Conservation (phyloP, 345 rosid species). For the Eucalyptus fibrosa region DNA sequence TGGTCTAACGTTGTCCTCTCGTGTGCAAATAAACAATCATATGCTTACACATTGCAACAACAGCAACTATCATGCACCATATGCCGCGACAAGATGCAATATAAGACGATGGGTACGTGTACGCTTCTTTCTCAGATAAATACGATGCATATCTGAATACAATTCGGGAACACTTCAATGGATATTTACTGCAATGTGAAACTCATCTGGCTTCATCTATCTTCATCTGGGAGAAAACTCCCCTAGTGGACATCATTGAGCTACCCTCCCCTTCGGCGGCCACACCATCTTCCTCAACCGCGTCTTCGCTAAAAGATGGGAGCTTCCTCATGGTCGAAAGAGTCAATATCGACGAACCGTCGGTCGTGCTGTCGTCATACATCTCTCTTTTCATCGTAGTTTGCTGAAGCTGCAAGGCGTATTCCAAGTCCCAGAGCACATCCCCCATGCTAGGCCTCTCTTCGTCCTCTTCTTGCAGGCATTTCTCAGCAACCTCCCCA, state of each 20-base stretch:
- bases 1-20: neutral
- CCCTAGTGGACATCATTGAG: neutral
- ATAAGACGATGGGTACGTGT: neutral
- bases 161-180: neutral
- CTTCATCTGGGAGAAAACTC: neutral
- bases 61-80: neutral
- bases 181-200: neutral
- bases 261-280: neutral
- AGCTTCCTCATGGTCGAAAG: neutral
- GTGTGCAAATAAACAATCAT: too few relatives aligned
- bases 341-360: neutral
- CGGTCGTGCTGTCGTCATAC: slow-evolving; percentile 7
- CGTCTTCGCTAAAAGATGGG: slow-evolving; percentile 5
- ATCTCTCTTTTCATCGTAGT: slow-evolving; percentile 1
- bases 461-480: slow-evolving; percentile 32
- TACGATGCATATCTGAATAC: neutral
- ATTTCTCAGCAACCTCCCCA: slow-evolving; percentile 32
- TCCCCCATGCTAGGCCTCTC: slow-evolving; percentile 51
- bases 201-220: slow-evolving; percentile 7
- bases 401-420: slow-evolving; percentile 28
- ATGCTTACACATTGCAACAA: neutral
- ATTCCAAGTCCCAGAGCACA: slow-evolving; percentile 48
- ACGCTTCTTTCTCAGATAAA: neutral
- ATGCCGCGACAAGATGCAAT: neutral
- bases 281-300: neutral